Evolutionary conservation across 257 asterid species (phyloP).

Genomic region (Fraxinus cuspidata): DNA sequence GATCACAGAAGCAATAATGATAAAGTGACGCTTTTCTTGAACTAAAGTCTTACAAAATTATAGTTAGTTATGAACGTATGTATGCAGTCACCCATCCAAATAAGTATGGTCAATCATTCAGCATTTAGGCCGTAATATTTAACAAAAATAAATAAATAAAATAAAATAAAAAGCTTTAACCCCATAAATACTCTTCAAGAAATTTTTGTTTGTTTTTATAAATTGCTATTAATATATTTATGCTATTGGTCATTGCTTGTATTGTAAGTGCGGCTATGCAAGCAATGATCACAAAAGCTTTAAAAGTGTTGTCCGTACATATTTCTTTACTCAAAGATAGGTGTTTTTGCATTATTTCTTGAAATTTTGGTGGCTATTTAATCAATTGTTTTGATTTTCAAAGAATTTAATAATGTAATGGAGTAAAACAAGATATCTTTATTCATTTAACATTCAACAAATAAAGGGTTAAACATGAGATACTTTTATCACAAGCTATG

Average conservation of each 20-base stretch:
- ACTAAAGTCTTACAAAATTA: too few species aligned
- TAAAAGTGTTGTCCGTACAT: conserved; percentile 36
- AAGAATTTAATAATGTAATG: too few species aligned
- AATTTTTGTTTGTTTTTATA: too few species aligned
- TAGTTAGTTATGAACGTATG: neutral
- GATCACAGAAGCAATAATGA: too few species aligned
- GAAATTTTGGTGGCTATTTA: conserved; percentile 20
- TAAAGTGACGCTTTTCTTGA: too few species aligned
- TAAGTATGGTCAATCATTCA: conserved; percentile 20
- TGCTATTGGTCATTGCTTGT: conserved; percentile 62
- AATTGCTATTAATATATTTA: neutral
- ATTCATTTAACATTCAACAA: too few species aligned
- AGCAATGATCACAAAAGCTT: conserved; percentile 39
- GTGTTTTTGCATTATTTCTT: conserved; percentile 31
- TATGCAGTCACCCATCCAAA: conserved; percentile 24
- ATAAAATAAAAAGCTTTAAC: too few species aligned
- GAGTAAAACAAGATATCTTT: too few species aligned
- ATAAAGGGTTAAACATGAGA: too few species aligned
- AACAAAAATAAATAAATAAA: neutral
- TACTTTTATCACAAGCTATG: too few species aligned
- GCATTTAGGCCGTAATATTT: neutral
- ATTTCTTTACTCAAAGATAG: conserved; percentile 39
- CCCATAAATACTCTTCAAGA: too few species aligned
- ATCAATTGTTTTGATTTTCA: conserved; percentile 7
- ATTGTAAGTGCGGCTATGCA: conserved; percentile 52